Evolutionary conservation across 2,329 filamentous ascomycete genomes (phyloP).

Genomic region (Curvularia hawaiiensis): DNA sequence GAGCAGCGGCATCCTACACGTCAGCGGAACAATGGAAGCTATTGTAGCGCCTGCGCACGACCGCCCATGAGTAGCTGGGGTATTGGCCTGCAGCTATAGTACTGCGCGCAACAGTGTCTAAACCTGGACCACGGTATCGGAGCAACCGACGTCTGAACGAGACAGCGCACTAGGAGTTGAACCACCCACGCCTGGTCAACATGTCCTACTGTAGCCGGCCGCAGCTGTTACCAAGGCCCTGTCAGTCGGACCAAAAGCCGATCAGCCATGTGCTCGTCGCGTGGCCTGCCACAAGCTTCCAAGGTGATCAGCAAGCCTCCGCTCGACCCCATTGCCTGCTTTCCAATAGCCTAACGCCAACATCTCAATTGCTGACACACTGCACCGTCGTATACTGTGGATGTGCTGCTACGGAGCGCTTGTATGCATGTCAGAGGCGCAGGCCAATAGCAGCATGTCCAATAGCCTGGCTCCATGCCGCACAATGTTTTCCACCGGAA

Average conservation of each 20-base stretch:
- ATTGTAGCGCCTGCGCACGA: slow-evolving; percentile 1
- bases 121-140: slow-evolving; percentile 12
- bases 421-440: slow-evolving; percentile 10
- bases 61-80: not conserved
- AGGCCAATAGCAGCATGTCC: slow-evolving; percentile 5
- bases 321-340: slow-evolving; percentile 1
- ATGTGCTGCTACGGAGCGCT: slow-evolving; percentile 12
- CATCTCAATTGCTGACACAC: slow-evolving; percentile 12
- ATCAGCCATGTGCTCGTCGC: slow-evolving; percentile 23
- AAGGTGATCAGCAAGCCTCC: slow-evolving; percentile 7
- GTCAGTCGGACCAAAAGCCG: slow-evolving; percentile 13
- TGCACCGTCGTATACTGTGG: slow-evolving; percentile 17
- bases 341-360: not conserved
- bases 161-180: slow-evolving; percentile 1
- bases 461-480: not conserved
- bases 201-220: slow-evolving; percentile 1
- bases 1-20: slow-evolving; percentile 11
- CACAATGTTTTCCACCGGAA: slow-evolving; percentile 8
- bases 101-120: slow-evolving; percentile 7
- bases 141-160: slow-evolving; percentile 1
- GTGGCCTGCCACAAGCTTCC: slow-evolving; percentile 14
- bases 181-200: slow-evolving; percentile 4
- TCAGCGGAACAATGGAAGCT: slow-evolving; percentile 27
- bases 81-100: slow-evolving; percentile 4
- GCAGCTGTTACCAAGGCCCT: not conserved